Evolutionary conservation across 2,329 filamentous ascomycete genomes (phyloP).

Genomic region (Arthrobotrys pseudoclavata): DNA sequence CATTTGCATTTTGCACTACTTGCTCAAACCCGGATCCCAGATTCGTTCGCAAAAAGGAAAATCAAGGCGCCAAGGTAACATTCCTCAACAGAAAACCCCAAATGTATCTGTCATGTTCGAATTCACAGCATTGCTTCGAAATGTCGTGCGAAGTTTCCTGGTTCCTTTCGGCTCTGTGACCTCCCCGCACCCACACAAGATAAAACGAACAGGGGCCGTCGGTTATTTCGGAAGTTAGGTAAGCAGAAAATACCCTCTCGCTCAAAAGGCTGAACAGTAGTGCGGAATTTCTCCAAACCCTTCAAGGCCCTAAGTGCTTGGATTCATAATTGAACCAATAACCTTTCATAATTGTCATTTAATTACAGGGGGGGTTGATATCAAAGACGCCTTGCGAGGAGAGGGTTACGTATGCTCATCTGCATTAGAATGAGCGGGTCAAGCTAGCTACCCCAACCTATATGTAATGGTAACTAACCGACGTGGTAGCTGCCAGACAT

Average conservation of each 20-base stretch:
- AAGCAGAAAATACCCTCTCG: constrained; percentile 7
- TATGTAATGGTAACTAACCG: neutral
- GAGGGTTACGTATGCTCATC: constrained; percentile 29
- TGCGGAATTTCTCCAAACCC: neutral
- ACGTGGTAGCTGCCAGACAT: neutral
- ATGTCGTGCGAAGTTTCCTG: neutral
- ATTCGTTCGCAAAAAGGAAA: neutral
- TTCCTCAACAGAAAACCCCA: constrained; percentile 8
- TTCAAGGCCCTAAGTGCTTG: neutral
- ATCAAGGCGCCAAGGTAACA: constrained; percentile 18
- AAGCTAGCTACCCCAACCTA: neutral
- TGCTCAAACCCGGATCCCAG: neutral
- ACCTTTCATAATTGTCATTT: neutral
- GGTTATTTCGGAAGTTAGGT: constrained; percentile 35
- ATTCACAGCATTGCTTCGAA: no score
- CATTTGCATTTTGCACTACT: neutral
- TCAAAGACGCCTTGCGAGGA: constrained; percentile 16
- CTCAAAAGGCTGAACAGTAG: neutral
- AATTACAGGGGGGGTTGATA: constrained; percentile 15
- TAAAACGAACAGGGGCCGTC: constrained; percentile 1
- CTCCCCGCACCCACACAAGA: neutral
- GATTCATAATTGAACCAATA: neutral
- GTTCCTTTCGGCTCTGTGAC: neutral
- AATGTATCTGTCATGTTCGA: neutral
- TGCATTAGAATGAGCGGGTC: constrained; percentile 4